Base-by-base conservation (phyloP, 225 moss, liverwort and hornwort genomes). In the Polytrichum commune region DNA sequence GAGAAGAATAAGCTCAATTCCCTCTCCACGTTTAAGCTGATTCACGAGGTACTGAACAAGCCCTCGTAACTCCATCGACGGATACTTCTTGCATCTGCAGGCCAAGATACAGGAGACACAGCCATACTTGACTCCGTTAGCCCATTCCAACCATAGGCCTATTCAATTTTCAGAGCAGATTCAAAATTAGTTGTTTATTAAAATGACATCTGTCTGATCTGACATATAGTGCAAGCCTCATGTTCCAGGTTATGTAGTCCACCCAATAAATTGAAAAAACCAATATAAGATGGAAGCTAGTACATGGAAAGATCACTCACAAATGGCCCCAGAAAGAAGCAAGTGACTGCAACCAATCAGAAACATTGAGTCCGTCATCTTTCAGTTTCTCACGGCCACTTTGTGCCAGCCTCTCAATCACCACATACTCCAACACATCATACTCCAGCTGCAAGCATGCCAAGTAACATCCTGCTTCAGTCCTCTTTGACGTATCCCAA, bases 301-400 rank as follows among this genome's bases (percentile, higher is more conserved):
- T 13, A 46, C 13, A 46, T 46, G 46, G 46, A 46, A 46, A 13
- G 16, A 46, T 16, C 46, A 81, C 97, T 74, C 84, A 98, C 97
- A 98, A 78, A 75, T 95, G 95, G 68, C 98, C 98, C 98, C 98
- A 98, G 67, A 98, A 98, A 13, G 95, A 98, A 74, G 98, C 98
- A 77, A 98, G 95, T 32, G 98, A 98, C 71, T 98, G 98, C 80
- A 98, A 82, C 98, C 98, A 98, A 83, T 98, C 98, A 61, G 98
- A 98, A 54, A 98, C 94, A 70, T 98, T 98, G 54, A 98, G 84
- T 23, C 98, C 98, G 65, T 98, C 98, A 38, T 98, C 98, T 83
- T 98, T 98, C 19, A 98, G 84, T 82, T 98, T 98, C 61, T 98
- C 95, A 74, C 98, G 98, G 56, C 98, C 98, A 63, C 84, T 86